phyloP scores from a whole-genome alignment of 2,329 filamentous ascomycete genomes.

The Botrytis deweyae region DNA sequence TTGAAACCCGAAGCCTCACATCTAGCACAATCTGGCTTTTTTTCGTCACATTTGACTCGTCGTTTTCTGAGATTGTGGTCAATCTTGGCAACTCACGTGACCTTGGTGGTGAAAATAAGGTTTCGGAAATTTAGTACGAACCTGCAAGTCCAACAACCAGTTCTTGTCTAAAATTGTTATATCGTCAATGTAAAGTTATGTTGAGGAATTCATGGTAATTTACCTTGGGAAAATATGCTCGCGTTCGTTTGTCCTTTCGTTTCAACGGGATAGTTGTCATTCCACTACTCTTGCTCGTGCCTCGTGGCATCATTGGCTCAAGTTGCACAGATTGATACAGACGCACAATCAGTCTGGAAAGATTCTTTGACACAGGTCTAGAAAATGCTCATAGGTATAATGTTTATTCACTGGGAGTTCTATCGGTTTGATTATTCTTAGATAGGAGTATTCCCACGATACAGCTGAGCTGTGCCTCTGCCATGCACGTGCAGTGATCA shows the following conservation, averaged over 20 bases:
- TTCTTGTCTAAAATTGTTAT: not conserved
- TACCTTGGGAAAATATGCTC: constrained; percentile 9
- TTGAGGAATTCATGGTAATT: not conserved
- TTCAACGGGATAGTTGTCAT: not conserved
- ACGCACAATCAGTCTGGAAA: not conserved
- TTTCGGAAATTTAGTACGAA: not conserved
- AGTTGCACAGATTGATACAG: not conserved
- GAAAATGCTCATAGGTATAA: not conserved
- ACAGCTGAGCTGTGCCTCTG: not conserved
- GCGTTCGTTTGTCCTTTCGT: not conserved
- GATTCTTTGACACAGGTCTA: not conserved
- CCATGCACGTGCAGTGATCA: not conserved
- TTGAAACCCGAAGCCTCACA: not conserved
- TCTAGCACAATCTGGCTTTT: not conserved
- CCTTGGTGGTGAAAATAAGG: not conserved
- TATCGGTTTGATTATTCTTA: not conserved
- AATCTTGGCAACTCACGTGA: not conserved
- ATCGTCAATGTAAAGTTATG: not conserved
- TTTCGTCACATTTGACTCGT: constrained; percentile 2
- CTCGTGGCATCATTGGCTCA: not conserved
- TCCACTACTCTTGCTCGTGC: not conserved
- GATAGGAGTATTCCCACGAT: no score
- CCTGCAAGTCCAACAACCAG: constrained; percentile 9
- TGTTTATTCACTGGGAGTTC: not conserved
- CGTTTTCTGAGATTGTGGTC: not conserved